Percentiles rank a stretch among this genome's conserved stretches.
Evolutionary conservation across 805 yeast genomes (phyloP).

Genomic region (Cyberlindnera euphorbiiphila): DNA sequence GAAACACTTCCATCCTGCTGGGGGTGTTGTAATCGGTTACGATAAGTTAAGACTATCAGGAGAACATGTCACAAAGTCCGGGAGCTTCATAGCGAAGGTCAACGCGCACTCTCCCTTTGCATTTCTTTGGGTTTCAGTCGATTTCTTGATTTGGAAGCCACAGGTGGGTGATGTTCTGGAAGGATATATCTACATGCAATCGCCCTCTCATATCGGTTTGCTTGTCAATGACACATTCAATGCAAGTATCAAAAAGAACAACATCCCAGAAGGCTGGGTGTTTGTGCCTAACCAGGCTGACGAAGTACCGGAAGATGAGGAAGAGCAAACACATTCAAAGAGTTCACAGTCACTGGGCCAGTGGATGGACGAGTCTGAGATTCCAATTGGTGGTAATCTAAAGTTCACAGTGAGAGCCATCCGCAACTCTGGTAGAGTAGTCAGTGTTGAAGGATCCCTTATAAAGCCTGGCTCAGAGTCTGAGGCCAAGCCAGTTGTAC

Average conservation of each 20-base stretch:
- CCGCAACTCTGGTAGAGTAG: slow-evolving; percentile 72
- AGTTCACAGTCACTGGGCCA: slow-evolving; percentile 51
- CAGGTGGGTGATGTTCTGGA: slow-evolving; percentile 80
- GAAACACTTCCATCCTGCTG: slow-evolving; percentile 68
- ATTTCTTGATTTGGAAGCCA: slow-evolving; percentile 87
- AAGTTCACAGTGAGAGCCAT: slow-evolving; percentile 70
- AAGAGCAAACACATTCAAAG: slow-evolving; percentile 23
- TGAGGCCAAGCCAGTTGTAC: slow-evolving; percentile 51
- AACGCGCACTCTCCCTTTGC: slow-evolving; percentile 82
- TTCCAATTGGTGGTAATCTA: slow-evolving; percentile 77
- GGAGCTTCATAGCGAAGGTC: slow-evolving; percentile 49
- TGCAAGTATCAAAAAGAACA: slow-evolving; percentile 81
- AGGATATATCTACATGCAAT: slow-evolving; percentile 87
- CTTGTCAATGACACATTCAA: slow-evolving; percentile 91
- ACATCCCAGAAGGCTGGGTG: slow-evolving; percentile 83
- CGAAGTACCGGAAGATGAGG: slow-evolving; percentile 34
- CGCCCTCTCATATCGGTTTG: slow-evolving; percentile 92
- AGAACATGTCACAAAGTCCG: slow-evolving; percentile 40
- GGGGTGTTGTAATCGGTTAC: slow-evolving; percentile 84
- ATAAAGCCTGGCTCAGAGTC: slow-evolving; percentile 37
- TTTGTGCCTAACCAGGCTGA: slow-evolving; percentile 79
- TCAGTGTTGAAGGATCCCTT: slow-evolving; percentile 86
- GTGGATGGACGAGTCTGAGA: slow-evolving; percentile 79
- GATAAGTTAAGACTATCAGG: slow-evolving; percentile 52
- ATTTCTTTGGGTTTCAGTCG: slow-evolving; percentile 82